Conservation (phyloP, 441 rosid species). For the Adansonia madagascariensis region DNA sequence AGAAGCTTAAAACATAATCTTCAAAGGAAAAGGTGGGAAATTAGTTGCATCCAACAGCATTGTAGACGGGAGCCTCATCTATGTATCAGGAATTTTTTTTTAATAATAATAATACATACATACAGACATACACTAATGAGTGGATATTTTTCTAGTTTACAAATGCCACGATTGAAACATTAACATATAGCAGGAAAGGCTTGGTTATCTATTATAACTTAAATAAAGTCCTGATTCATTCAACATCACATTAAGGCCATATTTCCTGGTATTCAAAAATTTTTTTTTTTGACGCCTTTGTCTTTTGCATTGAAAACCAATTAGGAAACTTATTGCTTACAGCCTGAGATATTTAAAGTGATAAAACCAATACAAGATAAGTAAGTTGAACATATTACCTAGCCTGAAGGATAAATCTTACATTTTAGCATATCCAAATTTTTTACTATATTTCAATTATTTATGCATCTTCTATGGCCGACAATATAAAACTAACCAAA, state of each 20-base stretch:
- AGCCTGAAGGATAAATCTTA: background rate
- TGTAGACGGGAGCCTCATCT: background rate
- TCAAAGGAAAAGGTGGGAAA: background rate
- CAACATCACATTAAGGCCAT: conserved; percentile 8
- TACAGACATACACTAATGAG: background rate
- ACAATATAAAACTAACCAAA: background rate
- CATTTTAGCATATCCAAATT: background rate
- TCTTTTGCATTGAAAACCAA: background rate
- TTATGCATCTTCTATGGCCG: background rate
- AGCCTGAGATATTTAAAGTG: background rate
- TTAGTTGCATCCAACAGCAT: background rate
- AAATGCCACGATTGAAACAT: conserved; percentile 1
- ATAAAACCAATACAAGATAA: background rate
- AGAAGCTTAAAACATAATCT: conserved; percentile 13
- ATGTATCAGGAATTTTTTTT: background rate
- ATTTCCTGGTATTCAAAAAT: background rate
- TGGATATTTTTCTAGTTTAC: background rate
- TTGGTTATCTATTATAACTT: background rate
- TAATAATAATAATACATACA: background rate
- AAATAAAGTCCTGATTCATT: conserved; percentile 2
- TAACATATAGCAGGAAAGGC: background rate
- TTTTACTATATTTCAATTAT: background rate
- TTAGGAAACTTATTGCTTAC: background rate
- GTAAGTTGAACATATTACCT: background rate
- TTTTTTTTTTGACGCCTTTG: background rate